These are phyloP conservation scores for Paramecium biaurelia DNA, from an alignment of 73 alveolate genomes.

Conservation along the genomic window DNA sequence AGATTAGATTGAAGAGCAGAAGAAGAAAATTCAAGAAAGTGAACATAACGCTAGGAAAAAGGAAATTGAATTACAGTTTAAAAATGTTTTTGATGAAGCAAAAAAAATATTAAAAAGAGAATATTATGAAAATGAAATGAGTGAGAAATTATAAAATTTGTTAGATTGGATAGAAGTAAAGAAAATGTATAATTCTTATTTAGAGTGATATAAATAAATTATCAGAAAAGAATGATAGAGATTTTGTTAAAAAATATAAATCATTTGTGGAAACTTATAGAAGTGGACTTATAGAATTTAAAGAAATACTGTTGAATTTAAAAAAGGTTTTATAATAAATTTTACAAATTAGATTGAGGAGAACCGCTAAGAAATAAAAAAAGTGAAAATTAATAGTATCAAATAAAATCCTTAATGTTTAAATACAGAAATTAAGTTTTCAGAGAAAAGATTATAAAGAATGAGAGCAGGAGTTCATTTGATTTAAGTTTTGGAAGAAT, in stretches of 20 bases:
- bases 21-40: neutral
- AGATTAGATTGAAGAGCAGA: neutral
- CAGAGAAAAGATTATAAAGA: constrained; percentile 43
- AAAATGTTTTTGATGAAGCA: constrained; percentile 29
- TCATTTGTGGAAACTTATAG: constrained; percentile 34
- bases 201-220: constrained; percentile 5
- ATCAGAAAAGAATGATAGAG: constrained; percentile 11
- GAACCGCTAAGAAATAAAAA: neutral
- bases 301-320: neutral
- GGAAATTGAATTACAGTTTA: neutral
- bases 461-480: constrained; percentile 50
- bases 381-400: neutral
- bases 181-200: neutral
- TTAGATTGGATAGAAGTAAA: constrained; percentile 3
- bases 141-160: neutral
- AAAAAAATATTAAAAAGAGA: neutral
- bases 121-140: neutral
- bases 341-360: constrained; percentile 15
- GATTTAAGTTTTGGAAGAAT: constrained; percentile 36
- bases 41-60: constrained; percentile 28
- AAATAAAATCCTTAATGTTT: neutral
- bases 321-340: neutral
- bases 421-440: constrained; percentile 1
- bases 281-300: constrained; percentile 30
- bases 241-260: neutral